A percentile compares a stretch with the other conserved stretches of the same genome.
Conservation (phyloP, 108 stramenopile genomes). For the Skeletonema costatum region DNA sequence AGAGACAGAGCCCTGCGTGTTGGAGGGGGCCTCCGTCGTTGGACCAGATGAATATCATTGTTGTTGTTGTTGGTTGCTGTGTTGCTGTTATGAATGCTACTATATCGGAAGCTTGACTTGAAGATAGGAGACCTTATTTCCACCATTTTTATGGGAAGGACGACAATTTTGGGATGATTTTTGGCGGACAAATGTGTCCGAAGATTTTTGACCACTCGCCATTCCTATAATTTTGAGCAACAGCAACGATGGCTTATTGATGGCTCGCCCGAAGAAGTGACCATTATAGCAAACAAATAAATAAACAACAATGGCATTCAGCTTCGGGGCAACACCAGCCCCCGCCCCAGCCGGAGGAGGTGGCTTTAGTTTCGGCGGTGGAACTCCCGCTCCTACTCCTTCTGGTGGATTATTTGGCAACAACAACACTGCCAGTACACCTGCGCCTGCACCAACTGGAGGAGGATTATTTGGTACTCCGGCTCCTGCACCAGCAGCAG, state of each 20-base stretch:
- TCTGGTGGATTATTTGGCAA: conserved; percentile 68
- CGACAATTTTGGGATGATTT: too few species aligned
- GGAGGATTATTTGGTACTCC: conserved; percentile 18
- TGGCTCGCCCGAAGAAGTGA: not conserved
- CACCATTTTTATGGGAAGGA: too few species aligned
- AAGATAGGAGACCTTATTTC: too few species aligned
- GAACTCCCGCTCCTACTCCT: conserved; percentile 9
- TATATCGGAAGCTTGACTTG: too few species aligned
- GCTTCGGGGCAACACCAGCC: conserved; percentile 15
- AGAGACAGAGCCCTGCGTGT: conserved; percentile 10
- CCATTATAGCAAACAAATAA: not conserved
- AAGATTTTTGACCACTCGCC: too few species aligned
- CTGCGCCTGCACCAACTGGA: conserved; percentile 4
- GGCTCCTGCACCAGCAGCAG: conserved; percentile 16
- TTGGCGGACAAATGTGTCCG: too few species aligned
- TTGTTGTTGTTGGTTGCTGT: not conserved
- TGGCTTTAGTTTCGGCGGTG: conserved; percentile 18
- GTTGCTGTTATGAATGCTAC: not conserved
- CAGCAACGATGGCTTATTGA: not conserved
- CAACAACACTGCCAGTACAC: conserved; percentile 6
- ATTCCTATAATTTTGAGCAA: not conserved
- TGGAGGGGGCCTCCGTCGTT: conserved; percentile 28
- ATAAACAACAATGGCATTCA: conserved; percentile 13
- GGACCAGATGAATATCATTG: conserved; percentile 30
- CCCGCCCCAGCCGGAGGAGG: conserved; percentile 8